Conservation (phyloP, 495 filamentous ascomycete species). For the Penicillium macrosclerotiorum region DNA sequence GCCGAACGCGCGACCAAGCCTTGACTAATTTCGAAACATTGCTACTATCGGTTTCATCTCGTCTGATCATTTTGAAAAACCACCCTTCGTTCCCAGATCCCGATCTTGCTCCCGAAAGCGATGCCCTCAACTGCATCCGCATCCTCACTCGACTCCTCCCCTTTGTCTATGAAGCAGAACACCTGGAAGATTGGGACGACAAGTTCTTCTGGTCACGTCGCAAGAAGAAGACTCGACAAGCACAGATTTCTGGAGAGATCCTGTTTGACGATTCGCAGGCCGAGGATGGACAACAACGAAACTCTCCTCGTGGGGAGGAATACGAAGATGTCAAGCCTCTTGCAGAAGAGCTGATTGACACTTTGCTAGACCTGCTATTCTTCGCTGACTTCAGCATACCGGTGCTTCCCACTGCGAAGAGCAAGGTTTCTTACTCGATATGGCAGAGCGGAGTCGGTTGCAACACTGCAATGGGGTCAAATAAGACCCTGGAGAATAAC, state of each 20-base stretch:
- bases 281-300: constrained; percentile 46
- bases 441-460: constrained; percentile 98
- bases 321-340: constrained; percentile 84
- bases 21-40: constrained; percentile 91
- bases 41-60: constrained; percentile 74
- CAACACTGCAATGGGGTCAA: constrained; percentile 83
- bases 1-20: constrained; percentile 82
- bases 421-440: constrained; percentile 88
- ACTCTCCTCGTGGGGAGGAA: constrained; percentile 51
- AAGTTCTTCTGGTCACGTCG: constrained; percentile 87
- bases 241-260: constrained; percentile 63
- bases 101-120: constrained; percentile 82
- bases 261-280: constrained; percentile 75
- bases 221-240: constrained; percentile 55
- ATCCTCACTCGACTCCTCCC: constrained; percentile 89
- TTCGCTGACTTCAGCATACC: constrained; percentile 87
- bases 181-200: constrained; percentile 83
- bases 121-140: constrained; percentile 91
- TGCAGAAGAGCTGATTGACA: constrained; percentile 91
- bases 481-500: constrained; percentile 87
- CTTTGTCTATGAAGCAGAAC: constrained; percentile 88
- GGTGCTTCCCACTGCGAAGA: constrained; percentile 58
- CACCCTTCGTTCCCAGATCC: constrained; percentile 87
- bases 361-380: constrained; percentile 86
- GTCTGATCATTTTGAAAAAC: constrained; percentile 77